Base-by-base conservation (phyloP, 202 grass and related monocot species). In the Schoenoplectus tabernaemontani region DNA sequence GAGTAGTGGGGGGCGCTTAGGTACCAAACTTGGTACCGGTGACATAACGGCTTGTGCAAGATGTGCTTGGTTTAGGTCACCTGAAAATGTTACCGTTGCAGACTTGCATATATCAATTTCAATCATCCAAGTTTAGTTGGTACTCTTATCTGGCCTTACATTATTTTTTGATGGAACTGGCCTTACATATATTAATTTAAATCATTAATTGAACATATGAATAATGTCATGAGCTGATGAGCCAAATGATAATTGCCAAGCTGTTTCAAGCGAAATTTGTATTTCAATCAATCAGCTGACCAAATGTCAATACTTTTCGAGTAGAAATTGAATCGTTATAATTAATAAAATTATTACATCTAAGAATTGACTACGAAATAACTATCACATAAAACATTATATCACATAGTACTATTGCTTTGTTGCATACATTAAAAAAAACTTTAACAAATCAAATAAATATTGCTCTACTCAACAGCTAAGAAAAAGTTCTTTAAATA, bases 41-140 rank as follows among this genome's bases (percentile, higher is more conserved):
- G n/a, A n/a, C 57, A 59, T 26, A 59, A 59, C 7, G 41, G 42
- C 10, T 70, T 70, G 38, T 23, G 39, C 65, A 70, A 70, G 2
- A 15, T 26, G 41, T 23, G 22, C 20, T 24, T 70, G 41, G 41
- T 72, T 72, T 16, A 48, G 22, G 9, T 50, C 24, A 50, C 43
- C 68, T 48, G 23, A 71, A 13, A 47, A 48, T 71, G 22, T 17
- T 28, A 26, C 44, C 12, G 43, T 50, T 72, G 68, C n/a, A n/a
- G n/a, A n/a, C n/a, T n/a, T n/a, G n/a, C n/a, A 50, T n/a, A n/a
- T n/a, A n/a, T 48, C 68, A 72, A 13, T 72, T 48, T 8, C 44
- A 73, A 73, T 71, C 42, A 71, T 47, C 42, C 19, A 51, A 30
- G 13, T 50, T 67, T 73, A 51, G 44, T 73, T 73, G 43, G 43